phyloP scores from a whole-genome alignment of 2,329 filamentous ascomycete species.

The Botryotinia convoluta region DNA sequence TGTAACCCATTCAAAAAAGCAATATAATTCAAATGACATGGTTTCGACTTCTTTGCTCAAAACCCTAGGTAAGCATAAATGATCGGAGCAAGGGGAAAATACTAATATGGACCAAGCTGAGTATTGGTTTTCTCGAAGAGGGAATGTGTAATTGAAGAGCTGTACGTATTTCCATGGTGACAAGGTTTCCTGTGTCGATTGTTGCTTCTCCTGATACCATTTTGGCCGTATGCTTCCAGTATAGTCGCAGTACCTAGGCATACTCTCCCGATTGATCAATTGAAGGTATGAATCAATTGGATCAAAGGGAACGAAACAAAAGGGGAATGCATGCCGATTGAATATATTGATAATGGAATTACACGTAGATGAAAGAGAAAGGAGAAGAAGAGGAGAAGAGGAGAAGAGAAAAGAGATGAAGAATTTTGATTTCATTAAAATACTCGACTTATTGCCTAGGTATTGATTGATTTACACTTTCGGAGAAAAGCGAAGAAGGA shows the following conservation, averaged over 20 bases:
- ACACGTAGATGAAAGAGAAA: not conserved
- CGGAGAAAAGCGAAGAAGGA: slow-evolving; percentile 7
- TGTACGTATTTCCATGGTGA: not conserved
- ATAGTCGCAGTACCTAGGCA: not conserved
- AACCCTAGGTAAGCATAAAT: not conserved
- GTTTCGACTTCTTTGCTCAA: not conserved
- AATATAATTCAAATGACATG: slow-evolving; percentile 2
- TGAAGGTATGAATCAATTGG: not conserved
- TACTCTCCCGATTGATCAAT: not conserved
- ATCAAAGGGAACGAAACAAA: not conserved
- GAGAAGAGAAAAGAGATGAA: not conserved
- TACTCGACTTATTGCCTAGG: not conserved
- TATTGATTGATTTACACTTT: not conserved
- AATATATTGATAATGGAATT: not conserved
- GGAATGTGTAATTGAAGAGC: not conserved
- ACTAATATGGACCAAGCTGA: slow-evolving; percentile 6
- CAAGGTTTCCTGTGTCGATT: slow-evolving; percentile 8
- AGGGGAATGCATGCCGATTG: not conserved
- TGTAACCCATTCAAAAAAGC: slow-evolving; percentile 3
- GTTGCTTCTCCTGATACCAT: not conserved
- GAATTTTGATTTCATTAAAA: not conserved
- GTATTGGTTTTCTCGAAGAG: not conserved
- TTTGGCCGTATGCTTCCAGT: not conserved
- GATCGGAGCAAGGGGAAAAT: slow-evolving; percentile 4
- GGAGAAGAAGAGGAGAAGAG: not conserved